A percentile compares a stretch with the other conserved stretches of the same genome.
phyloP scores from a whole-genome alignment of 2,329 filamentous ascomycete species.

The Hawksworthiomyces lignivorus region DNA sequence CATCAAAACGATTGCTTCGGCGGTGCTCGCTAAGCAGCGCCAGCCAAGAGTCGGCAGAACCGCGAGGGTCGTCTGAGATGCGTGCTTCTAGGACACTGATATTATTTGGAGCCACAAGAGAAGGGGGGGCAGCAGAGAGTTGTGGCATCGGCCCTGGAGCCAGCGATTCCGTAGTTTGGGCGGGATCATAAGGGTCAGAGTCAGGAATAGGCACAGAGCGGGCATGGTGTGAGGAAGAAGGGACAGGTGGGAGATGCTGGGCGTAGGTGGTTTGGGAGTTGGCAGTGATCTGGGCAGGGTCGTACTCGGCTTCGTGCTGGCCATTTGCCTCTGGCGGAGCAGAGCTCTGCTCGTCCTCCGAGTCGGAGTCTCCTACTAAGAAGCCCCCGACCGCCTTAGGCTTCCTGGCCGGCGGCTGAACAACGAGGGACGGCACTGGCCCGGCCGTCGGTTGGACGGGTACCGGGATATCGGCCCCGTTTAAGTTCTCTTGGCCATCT shows the following conservation, averaged over 20 bases:
- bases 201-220: no score
- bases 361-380: slow-evolving; percentile 52
- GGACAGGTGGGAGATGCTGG: background rate
- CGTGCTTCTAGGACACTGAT: slow-evolving; percentile 80
- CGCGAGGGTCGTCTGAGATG: slow-evolving; percentile 84
- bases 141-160: no score
- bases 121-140: no score
- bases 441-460: slow-evolving; percentile 17
- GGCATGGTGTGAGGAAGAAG: background rate
- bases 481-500: background rate
- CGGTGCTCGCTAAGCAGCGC: slow-evolving; percentile 78
- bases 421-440: slow-evolving; percentile 18
- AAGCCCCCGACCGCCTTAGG: slow-evolving; percentile 54
- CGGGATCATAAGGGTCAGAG: no score
- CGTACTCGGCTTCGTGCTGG: slow-evolving; percentile 4
- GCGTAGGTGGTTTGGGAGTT: slow-evolving; percentile 11
- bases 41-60: slow-evolving; percentile 88
- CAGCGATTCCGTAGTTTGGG: no score
- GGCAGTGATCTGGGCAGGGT: slow-evolving; percentile 10
- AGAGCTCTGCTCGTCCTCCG: slow-evolving; percentile 36
- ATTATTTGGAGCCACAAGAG: slow-evolving; percentile 54
- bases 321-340: background rate
- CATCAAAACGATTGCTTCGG: slow-evolving; percentile 72
- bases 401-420: slow-evolving; percentile 40
- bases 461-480: no score